These are phyloP conservation scores for Edaphochlamys debaryana DNA, from an alignment of 139 green algal genomes.

Conservation along the genomic window DNA sequence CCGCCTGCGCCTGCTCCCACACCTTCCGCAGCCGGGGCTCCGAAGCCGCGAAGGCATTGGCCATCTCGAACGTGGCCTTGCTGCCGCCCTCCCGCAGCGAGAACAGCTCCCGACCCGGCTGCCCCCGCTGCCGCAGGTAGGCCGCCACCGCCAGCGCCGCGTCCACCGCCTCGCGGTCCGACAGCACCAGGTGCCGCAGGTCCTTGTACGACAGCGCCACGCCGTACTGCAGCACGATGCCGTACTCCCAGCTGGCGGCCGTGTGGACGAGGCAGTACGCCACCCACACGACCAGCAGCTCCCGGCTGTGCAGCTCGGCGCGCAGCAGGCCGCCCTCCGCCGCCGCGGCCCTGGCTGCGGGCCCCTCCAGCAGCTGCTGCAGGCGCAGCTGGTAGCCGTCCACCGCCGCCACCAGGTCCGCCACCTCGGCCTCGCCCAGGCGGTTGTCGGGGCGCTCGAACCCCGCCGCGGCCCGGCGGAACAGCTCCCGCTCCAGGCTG, in stretches of 20 bases:
- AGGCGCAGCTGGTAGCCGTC: conserved; percentile 42
- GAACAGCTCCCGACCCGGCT: not conserved
- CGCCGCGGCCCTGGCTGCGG: no score
- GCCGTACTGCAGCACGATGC: conserved; percentile 33
- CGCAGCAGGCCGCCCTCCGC: conserved; percentile 22
- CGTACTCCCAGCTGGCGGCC: not conserved
- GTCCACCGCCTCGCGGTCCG: conserved; percentile 38
- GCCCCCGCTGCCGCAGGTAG: conserved; percentile 48
- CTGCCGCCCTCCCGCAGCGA: conserved; percentile 41
- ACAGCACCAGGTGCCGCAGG: conserved; percentile 65
- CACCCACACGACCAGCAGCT: conserved; percentile 57
- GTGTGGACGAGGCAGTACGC: conserved; percentile 53
- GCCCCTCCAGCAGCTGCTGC: conserved; percentile 21
- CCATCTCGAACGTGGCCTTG: conserved; percentile 46
- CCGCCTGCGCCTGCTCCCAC: conserved; percentile 27
- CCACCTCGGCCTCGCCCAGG: conserved; percentile 22
- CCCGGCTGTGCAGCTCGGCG: conserved; percentile 59
- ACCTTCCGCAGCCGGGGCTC: conserved; percentile 7
- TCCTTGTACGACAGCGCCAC: conserved; percentile 37
- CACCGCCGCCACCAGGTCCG: conserved; percentile 39
- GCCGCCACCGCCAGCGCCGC: conserved; percentile 51
- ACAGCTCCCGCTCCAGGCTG: conserved; percentile 55
- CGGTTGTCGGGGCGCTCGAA: conserved; percentile 4
- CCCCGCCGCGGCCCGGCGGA: conserved; percentile 23
- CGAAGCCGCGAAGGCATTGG: conserved; percentile 20